Conservation (phyloP, 495 filamentous ascomycete genomes). For the Penicillium simplicissimum region DNA sequence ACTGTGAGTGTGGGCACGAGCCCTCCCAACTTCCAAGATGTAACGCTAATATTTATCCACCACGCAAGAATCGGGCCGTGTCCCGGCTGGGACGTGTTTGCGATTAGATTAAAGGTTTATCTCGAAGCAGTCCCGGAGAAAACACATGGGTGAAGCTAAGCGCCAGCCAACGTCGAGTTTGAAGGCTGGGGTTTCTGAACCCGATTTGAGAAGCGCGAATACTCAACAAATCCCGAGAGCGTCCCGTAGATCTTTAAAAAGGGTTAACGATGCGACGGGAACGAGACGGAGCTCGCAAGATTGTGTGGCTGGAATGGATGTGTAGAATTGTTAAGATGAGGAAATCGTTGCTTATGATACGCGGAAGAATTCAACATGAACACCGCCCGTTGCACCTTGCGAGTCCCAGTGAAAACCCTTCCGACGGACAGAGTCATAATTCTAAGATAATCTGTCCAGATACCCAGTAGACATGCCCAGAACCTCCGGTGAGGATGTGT, state of each 20-base stretch:
- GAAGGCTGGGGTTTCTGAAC: background rate
- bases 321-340: background rate
- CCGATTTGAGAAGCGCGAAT: background rate
- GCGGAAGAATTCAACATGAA: background rate
- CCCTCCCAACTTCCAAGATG: background rate
- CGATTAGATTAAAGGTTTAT: background rate
- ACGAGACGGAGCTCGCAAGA: background rate
- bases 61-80: slow-evolving; percentile 8
- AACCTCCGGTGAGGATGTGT: no score
- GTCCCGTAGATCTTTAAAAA: background rate
- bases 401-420: background rate
- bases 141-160: background rate
- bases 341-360: background rate
- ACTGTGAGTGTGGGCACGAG: background rate
- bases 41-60: background rate
- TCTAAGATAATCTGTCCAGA: background rate
- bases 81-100: background rate
- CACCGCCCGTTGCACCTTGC: background rate
- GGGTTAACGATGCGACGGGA: background rate
- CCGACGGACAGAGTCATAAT: background rate
- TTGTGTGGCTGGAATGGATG: no score
- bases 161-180: background rate
- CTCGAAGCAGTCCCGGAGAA: background rate
- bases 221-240: background rate
- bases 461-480: no score